Conservation (phyloP, 768 basidiomycete genomes). For the Pilatotrama ljubarskyi region DNA sequence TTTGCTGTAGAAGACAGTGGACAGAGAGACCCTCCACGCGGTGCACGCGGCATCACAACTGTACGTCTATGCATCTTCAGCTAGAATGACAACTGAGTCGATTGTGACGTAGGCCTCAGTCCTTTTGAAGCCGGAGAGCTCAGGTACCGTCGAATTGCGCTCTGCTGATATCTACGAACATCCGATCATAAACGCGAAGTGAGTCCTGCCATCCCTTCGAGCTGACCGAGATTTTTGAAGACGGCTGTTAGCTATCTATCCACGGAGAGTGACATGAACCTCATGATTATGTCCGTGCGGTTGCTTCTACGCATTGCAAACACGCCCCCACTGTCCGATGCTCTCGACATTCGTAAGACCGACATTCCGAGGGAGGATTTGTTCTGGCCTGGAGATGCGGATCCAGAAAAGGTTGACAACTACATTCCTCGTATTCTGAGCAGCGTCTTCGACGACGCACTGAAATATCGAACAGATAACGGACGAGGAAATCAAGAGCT, state of each 20-base stretch:
- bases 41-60: slow-evolving; percentile 3
- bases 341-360: slow-evolving; percentile 6
- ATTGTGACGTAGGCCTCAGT: background rate
- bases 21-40: background rate
- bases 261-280: slow-evolving; percentile 12
- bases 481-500: slow-evolving; percentile 7
- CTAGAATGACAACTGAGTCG: background rate
- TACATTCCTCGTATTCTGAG: too few relatives aligned
- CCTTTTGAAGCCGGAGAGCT: slow-evolving; percentile 15
- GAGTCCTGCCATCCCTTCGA: background rate
- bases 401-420: slow-evolving; percentile 14
- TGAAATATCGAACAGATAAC: background rate
- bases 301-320: slow-evolving; percentile 5
- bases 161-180: slow-evolving; percentile 25
- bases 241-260: slow-evolving; percentile 12
- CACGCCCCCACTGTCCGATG: slow-evolving; percentile 10
- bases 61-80: background rate
- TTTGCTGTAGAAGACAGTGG: slow-evolving; percentile 7
- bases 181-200: slow-evolving; percentile 29
- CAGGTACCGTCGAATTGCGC: slow-evolving; percentile 22
- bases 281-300: slow-evolving; percentile 5
- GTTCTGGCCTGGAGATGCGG: slow-evolving; percentile 20
- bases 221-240: background rate
- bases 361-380: too few relatives aligned
- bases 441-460: background rate